Conservation (phyloP, 345 rosid species). For the Gossypium bickii region DNA sequence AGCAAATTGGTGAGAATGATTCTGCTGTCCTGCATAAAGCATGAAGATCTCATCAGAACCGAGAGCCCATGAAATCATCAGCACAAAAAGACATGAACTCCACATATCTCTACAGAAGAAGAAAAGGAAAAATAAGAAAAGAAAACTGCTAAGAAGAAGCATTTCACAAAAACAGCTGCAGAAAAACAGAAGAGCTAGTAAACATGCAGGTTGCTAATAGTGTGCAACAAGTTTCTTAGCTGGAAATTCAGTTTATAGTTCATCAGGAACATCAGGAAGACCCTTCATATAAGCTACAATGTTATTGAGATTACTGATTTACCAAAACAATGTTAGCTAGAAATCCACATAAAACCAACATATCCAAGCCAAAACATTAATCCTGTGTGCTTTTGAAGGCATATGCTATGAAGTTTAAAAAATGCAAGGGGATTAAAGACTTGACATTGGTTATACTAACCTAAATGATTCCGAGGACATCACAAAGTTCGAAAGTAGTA, state of each 20-base stretch:
- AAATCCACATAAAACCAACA: neutral
- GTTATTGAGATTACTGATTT: neutral
- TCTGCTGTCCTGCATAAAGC: constrained; percentile 83
- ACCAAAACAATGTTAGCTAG: neutral
- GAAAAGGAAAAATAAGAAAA: neutral
- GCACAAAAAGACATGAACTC: neutral
- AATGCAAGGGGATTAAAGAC: constrained; percentile 3
- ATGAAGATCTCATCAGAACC: constrained; percentile 15
- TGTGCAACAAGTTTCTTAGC: neutral
- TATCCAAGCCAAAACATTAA: constrained; percentile 1
- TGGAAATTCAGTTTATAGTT: neutral
- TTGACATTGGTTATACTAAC: constrained; percentile 35
- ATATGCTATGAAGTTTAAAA: neutral
- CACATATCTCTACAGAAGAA: neutral
- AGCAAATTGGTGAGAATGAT: constrained; percentile 95
- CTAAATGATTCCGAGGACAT: constrained; percentile 93
- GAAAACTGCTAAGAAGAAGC: neutral
- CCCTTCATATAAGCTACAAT: neutral
- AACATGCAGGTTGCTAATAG: neutral
- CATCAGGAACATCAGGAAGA: neutral
- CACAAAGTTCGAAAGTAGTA: constrained; percentile 88
- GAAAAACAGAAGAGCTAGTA: neutral
- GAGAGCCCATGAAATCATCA: constrained; percentile 1
- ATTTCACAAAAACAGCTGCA: neutral
- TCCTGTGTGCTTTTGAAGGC: neutral